Base-by-base conservation (phyloP, 78 protist genomes). In the Andalucia godoyi region DNA sequence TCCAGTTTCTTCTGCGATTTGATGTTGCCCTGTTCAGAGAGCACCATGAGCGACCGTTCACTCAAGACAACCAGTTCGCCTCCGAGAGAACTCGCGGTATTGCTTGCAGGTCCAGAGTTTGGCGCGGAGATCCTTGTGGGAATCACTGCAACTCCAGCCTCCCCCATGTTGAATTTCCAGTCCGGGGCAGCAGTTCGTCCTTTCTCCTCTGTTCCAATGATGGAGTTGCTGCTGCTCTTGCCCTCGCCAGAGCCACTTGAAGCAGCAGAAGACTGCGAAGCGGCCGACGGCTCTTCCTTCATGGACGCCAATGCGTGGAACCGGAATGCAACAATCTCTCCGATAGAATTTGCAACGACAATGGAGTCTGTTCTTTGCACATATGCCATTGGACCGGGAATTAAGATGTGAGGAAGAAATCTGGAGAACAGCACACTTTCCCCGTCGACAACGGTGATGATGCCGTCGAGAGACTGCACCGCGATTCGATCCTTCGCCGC, bases 401-500 rank as follows among this genome's bases (percentile, higher is more conserved):
- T 21, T 6, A 80, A 45, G 61, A 71, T 63, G 55, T 61, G 36
- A 27, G 70, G 33, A 6, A 80, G 76, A 32, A 41, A 40, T 17
- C 76, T 33, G 37, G 38, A 12, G 68, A 66, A 70, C 32, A 13
- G 0, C 17, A 33, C 7, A 7, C 21, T 27, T 27, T 74, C 81
- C 45, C 54, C 67, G 64, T 80, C 86, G 51, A 75, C 13, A 38
- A 80, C 17, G 34, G 40, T n/a, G 17, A 73, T 23, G n/a, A 37
- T 17, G 1, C 86, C 86, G 46, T 80, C 86, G 60, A 80, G 55
- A 17, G 86, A 73, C 73, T 80, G 86, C 13, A 80, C 60, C 45
- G 62, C 32, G n/a, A 70, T n/a, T 29, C 13, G 21, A 8, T 80
- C 80, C 46, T 40, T 45, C 29, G 5, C 68, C n/a, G 51, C n/a